Base-by-base conservation (phyloP, 2,329 filamentous ascomycete genomes). In the Xylariomycetidae sp. region DNA sequence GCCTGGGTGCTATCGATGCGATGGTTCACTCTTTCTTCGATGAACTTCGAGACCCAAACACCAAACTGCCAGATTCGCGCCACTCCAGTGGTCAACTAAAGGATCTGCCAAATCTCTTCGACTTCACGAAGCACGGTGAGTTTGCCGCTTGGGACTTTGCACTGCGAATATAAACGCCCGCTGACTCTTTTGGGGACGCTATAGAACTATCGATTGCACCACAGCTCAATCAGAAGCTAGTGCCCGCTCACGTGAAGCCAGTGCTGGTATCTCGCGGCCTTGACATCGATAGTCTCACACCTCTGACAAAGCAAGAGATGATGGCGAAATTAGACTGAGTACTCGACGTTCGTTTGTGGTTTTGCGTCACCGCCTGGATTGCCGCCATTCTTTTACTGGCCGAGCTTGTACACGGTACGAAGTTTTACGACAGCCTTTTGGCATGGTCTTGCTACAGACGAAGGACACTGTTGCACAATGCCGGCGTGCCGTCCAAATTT, bases 1-100 rank as follows among this genome's bases (percentile, higher is more conserved):
- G 92, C 52, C 75, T 96, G 46, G 87, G 88, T 6, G 88, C 92
- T 15, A 81, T 98, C 44, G 88, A 97, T 55, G 92, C 92, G 33
- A 95, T 98, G 89, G 85, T 94, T 37, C 92, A 98, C 55, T 88
- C 92, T 23, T 98, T 97, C 76, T 98, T 98, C 56, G 90, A 98
- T 56, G 92, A 98, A 64, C 74, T 98, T 44, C 80, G 92, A 54
- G 88, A 96, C 54, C 87, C 88, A n/a, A 80, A 63, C 59, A 97
- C 89, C 40, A 86, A 84, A 61, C 74, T 98, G 46, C 92, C 90
- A 8, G 92, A 98, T 61, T 98, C 92, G 16, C 85, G 92, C 58
- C 88, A 96, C 64, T 78, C 86, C 42, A 86, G 84, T 48, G 85
- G 84, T 41, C 74, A 85, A 29, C 65, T 85, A 31, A 84, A 85